Evolutionary conservation across 1,284 basidiomycete genomes (phyloP).

Genomic region (Chalciporus sp.): DNA sequence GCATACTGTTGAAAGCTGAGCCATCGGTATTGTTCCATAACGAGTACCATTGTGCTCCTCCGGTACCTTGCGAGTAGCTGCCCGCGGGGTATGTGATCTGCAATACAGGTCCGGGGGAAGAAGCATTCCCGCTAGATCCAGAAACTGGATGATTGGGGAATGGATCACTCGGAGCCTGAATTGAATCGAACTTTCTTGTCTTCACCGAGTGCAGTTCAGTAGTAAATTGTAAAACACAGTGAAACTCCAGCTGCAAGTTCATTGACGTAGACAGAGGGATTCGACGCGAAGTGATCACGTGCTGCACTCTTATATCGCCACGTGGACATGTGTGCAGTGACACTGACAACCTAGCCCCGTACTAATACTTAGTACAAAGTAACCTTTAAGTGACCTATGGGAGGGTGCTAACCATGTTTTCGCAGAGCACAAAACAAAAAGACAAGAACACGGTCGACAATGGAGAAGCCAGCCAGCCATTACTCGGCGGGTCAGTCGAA

Average conservation of each 20-base stretch:
- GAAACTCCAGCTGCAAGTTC: too few relatives aligned
- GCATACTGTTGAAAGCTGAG: conserved; percentile 59
- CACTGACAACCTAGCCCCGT: background rate
- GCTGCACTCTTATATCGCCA: conserved; percentile 5
- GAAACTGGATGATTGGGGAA: conserved; percentile 54
- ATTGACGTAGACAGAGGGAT: too few relatives aligned
- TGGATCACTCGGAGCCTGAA: conserved; percentile 43
- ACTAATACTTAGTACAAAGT: background rate
- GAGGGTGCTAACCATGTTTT: conserved; percentile 39
- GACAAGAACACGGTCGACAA: conserved; percentile 35
- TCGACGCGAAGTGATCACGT: background rate
- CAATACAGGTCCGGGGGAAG: conserved; percentile 50
- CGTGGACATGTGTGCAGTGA: conserved; percentile 4
- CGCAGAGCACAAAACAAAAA: conserved; percentile 34
- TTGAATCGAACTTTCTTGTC: too few relatives aligned
- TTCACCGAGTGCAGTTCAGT: too few relatives aligned
- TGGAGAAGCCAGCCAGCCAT: conserved; percentile 53
- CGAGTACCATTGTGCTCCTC: conserved; percentile 67
- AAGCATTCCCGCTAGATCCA: conserved; percentile 30
- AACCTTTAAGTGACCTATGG: too few relatives aligned
- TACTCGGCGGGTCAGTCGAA: conserved; percentile 49
- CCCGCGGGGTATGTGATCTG: conserved; percentile 65
- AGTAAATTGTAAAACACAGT: too few relatives aligned
- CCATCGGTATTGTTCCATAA: conserved; percentile 63
- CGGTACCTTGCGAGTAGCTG: conserved; percentile 58